These are phyloP conservation scores for Trematosphaeria pertusa DNA, from an alignment of 2,329 filamentous ascomycete genomes.

Conservation along the genomic window DNA sequence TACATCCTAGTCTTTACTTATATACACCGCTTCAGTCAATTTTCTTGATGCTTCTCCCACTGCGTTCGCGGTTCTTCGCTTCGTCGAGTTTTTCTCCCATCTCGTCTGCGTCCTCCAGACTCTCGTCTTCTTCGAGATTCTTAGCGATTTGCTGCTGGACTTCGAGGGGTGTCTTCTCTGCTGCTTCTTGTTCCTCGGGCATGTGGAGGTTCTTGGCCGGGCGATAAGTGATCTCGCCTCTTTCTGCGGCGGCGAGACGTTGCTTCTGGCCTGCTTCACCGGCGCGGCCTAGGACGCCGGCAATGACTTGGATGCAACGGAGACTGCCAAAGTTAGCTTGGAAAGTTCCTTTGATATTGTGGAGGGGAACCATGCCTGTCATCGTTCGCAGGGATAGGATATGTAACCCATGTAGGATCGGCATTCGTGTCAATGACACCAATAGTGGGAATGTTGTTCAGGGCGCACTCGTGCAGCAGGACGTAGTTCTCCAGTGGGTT, in stretches of 20 bases:
- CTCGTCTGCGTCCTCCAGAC: slow-evolving; percentile 23
- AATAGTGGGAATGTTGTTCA: slow-evolving; percentile 90
- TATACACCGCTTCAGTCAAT: slow-evolving; percentile 14
- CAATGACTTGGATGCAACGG: slow-evolving; percentile 80
- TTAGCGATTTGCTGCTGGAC: slow-evolving; percentile 1
- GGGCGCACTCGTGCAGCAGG: slow-evolving; percentile 86
- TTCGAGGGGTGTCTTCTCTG: neutral
- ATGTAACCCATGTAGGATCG: slow-evolving; percentile 92
- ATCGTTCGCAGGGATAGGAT: slow-evolving; percentile 95
- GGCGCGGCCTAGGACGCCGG: slow-evolving; percentile 83
- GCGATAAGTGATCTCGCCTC: slow-evolving; percentile 67
- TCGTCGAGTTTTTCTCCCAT: slow-evolving; percentile 33
- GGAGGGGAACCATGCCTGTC: slow-evolving; percentile 74
- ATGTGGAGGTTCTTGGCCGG: slow-evolving; percentile 34
- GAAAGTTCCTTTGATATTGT: too few relatives aligned
- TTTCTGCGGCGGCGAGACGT: slow-evolving; percentile 67
- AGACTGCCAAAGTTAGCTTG: slow-evolving; percentile 65
- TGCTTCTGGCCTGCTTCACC: slow-evolving; percentile 77
- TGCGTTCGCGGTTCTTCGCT: slow-evolving; percentile 28
- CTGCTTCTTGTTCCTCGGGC: slow-evolving; percentile 23
- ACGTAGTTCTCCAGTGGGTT: slow-evolving; percentile 94
- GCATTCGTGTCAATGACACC: slow-evolving; percentile 93
- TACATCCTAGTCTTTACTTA: slow-evolving; percentile 1
- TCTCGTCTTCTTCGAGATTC: slow-evolving; percentile 7
- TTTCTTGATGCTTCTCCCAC: slow-evolving; percentile 27